Percentiles rank a stretch among this genome's conserved stretches.
Conservation (phyloP, 805 yeast species). For the Kluyveromyces nonfermentans region DNA sequence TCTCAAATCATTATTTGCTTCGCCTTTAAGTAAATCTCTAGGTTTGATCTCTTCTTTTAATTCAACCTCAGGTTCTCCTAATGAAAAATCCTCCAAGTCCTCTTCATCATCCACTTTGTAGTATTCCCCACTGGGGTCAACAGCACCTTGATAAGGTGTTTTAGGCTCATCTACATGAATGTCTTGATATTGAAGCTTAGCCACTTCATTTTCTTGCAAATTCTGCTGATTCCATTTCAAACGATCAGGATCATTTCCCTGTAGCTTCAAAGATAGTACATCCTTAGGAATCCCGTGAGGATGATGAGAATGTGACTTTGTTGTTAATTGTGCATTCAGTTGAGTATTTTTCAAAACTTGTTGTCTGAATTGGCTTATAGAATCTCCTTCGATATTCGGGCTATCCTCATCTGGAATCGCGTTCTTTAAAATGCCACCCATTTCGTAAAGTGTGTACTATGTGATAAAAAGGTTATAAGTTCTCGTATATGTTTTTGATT, state of each 20-base stretch:
- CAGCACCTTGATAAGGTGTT: conserved; percentile 90
- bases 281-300: conserved; percentile 25
- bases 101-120: conserved; percentile 62
- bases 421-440: conserved; percentile 49
- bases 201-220: conserved; percentile 46
- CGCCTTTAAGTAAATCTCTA: conserved; percentile 18
- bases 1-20: conserved; percentile 24
- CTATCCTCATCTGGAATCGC: conserved; percentile 28
- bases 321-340: conserved; percentile 51
- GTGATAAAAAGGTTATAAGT: too few species aligned
- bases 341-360: conserved; percentile 74
- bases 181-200: conserved; percentile 55
- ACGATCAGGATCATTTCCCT: conserved; percentile 31
- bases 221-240: conserved; percentile 84
- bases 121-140: conserved; percentile 72
- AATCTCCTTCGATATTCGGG: conserved; percentile 20
- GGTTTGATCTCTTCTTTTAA: conserved; percentile 21
- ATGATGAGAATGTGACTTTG: conserved; percentile 10
- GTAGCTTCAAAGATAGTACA: conserved; percentile 21
- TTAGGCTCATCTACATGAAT: conserved; percentile 79
- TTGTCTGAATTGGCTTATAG: conserved; percentile 40
- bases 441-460: conserved; percentile 3
- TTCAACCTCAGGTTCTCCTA: conserved; percentile 49
- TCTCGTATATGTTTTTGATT: too few species aligned
- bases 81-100: conserved; percentile 41